These are phyloP conservation scores for Linum trigynum DNA, from an alignment of 345 rosid genomes.

Conservation along the genomic window DNA sequence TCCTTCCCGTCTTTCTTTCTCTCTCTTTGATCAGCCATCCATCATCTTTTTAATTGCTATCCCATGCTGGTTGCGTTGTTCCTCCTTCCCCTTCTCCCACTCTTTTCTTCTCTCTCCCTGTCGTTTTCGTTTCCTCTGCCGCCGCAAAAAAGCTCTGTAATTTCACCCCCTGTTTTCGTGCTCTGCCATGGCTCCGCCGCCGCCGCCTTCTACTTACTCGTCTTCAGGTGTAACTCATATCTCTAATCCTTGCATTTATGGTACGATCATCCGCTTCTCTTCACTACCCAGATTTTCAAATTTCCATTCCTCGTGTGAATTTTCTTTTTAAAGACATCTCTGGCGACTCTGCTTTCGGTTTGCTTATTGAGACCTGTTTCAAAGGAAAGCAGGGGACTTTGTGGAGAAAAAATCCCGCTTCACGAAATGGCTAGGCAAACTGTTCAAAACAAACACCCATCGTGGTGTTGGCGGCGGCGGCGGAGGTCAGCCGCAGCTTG, in stretches of 20 bases:
- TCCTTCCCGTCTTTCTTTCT: neutral
- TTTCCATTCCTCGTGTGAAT: neutral
- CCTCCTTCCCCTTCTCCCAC: constrained; percentile 12
- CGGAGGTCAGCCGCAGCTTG: constrained; percentile 43
- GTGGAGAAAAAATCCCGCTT: constrained; percentile 74
- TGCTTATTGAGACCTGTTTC: constrained; percentile 13
- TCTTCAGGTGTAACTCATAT: constrained; percentile 42
- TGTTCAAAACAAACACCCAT: constrained; percentile 54
- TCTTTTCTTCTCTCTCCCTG: constrained; percentile 14
- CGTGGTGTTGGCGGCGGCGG: constrained; percentile 25
- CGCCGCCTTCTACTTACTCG: constrained; percentile 1
- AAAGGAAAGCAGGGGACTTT: constrained; percentile 56
- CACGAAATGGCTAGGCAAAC: constrained; percentile 86
- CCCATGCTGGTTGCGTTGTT: constrained; percentile 17
- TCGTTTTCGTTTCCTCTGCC: constrained; percentile 31
- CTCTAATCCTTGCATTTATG: constrained; percentile 75
- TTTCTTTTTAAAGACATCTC: neutral
- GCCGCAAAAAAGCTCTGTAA: constrained; percentile 1
- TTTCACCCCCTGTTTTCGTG: constrained; percentile 9
- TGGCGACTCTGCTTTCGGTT: neutral
- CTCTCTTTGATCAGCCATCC: constrained; percentile 13
- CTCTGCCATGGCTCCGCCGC: constrained; percentile 45
- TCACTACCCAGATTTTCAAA: neutral
- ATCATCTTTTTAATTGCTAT: constrained; percentile 21
- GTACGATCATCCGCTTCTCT: constrained; percentile 26